These are phyloP conservation scores for Leonotis leonurus DNA, from an alignment of 257 asterid genomes.

Conservation along the genomic window DNA sequence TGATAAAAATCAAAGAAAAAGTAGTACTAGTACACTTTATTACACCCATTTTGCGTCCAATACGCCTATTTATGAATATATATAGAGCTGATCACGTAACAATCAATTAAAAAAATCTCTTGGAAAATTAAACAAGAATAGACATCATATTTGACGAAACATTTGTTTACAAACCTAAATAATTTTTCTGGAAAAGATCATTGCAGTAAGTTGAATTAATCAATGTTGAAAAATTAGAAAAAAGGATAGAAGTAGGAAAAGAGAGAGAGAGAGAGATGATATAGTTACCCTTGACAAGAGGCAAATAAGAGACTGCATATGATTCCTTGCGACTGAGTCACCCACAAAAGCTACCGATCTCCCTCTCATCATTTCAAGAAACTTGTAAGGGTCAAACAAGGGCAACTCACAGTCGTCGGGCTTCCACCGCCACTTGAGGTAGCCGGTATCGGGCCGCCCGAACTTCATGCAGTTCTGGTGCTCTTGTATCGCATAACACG, in stretches of 20 bases:
- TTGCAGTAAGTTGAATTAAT: neutral
- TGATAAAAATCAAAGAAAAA: no score
- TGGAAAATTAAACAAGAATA: neutral
- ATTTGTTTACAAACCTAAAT: neutral
- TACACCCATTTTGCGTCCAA: no score
- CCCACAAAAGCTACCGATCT: constrained; percentile 83
- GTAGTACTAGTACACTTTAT: no score
- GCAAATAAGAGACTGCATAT: constrained; percentile 79
- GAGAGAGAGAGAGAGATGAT: neutral
- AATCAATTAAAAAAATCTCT: neutral
- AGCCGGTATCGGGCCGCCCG: constrained; percentile 64
- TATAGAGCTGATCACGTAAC: neutral
- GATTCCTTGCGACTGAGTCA: constrained; percentile 81
- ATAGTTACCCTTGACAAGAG: constrained; percentile 55
- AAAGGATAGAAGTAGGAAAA: no score
- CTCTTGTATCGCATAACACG: constrained; percentile 61
- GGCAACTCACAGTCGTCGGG: constrained; percentile 76
- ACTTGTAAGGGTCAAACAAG: constrained; percentile 43
- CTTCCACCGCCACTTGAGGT: constrained; percentile 77
- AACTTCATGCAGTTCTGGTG: constrained; percentile 79
- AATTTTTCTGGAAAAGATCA: neutral
- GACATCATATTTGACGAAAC: neutral
- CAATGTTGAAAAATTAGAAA: neutral
- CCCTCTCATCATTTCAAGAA: constrained; percentile 52
- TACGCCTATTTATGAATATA: neutral